Evolutionary conservation across 805 yeast genomes (phyloP).

Genomic region (Lachancea nothofagi): DNA sequence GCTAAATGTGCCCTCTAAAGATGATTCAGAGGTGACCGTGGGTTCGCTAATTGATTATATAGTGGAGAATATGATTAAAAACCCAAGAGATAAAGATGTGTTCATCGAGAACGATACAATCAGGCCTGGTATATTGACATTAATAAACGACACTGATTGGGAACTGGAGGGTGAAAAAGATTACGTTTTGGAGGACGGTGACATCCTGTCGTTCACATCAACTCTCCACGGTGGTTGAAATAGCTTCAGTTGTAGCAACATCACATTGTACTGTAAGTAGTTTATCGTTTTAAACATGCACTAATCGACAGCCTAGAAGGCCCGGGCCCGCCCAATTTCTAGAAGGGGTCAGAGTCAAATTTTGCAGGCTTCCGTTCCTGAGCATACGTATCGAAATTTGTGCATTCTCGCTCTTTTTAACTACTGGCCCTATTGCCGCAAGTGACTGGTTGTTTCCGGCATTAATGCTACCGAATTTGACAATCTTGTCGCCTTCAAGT

Average conservation of each 20-base stretch:
- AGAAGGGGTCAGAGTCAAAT: slow-evolving; percentile 41
- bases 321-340: slow-evolving; percentile 62
- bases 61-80: slow-evolving; percentile 47
- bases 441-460: slow-evolving; percentile 53
- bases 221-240: slow-evolving; percentile 90
- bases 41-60: slow-evolving; percentile 54
- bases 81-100: slow-evolving; percentile 60
- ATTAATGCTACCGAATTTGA: slow-evolving; percentile 49
- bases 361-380: slow-evolving; percentile 30
- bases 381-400: slow-evolving; percentile 23
- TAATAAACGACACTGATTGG: slow-evolving; percentile 95
- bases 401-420: slow-evolving; percentile 36
- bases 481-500: slow-evolving; percentile 46
- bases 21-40: slow-evolving; percentile 33
- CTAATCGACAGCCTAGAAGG: slow-evolving; percentile 59
- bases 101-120: slow-evolving; percentile 77
- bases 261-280: too few relatives aligned
- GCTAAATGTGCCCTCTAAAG: slow-evolving; percentile 42
- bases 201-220: slow-evolving; percentile 79
- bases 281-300: slow-evolving; percentile 12
- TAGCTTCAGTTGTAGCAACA: too few relatives aligned
- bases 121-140: slow-evolving; percentile 87
- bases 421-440: slow-evolving; percentile 39
- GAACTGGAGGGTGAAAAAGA: slow-evolving; percentile 86
- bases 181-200: slow-evolving; percentile 70